Percentiles rank a stretch among this genome's conserved stretches.
phyloP scores from a whole-genome alignment of 305 asterid species.

The Fraxinus velutina region DNA sequence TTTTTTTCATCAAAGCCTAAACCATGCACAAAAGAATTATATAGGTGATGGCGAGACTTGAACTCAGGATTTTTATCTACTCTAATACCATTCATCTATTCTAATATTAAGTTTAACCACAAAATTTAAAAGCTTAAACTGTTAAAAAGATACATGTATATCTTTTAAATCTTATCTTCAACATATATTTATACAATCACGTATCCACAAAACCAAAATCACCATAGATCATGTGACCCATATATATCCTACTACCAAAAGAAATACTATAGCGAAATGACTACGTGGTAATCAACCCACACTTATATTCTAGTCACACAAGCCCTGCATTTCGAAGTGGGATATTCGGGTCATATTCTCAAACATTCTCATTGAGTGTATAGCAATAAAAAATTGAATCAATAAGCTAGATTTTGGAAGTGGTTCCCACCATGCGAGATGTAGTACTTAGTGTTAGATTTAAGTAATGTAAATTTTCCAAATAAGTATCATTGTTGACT shows the following conservation, averaged over 20 bases:
- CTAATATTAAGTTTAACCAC: neutral
- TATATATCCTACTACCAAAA: neutral
- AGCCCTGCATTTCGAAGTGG: neutral
- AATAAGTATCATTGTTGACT: neutral
- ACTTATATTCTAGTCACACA: neutral
- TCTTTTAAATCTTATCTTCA: neutral
- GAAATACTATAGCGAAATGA: neutral
- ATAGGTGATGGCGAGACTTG: neutral
- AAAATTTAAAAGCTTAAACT: neutral
- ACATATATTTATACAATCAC: neutral
- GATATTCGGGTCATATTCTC: neutral
- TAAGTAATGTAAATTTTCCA: neutral
- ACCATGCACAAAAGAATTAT: neutral
- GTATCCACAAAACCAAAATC: neutral
- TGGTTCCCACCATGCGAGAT: neutral
- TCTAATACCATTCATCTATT: neutral
- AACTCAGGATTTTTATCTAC: neutral
- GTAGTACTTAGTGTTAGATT: neutral
- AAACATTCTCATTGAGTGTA: neutral
- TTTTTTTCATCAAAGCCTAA: neutral
- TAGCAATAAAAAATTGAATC: neutral
- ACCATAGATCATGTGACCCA: neutral
- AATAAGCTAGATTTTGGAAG: neutral
- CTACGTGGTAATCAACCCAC: neutral
- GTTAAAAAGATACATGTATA: neutral